A percentile compares a stretch with the other conserved stretches of the same genome.
Evolutionary conservation across 2,329 filamentous ascomycete genomes (phyloP).

Genomic region (Trichocomaceae sp.): DNA sequence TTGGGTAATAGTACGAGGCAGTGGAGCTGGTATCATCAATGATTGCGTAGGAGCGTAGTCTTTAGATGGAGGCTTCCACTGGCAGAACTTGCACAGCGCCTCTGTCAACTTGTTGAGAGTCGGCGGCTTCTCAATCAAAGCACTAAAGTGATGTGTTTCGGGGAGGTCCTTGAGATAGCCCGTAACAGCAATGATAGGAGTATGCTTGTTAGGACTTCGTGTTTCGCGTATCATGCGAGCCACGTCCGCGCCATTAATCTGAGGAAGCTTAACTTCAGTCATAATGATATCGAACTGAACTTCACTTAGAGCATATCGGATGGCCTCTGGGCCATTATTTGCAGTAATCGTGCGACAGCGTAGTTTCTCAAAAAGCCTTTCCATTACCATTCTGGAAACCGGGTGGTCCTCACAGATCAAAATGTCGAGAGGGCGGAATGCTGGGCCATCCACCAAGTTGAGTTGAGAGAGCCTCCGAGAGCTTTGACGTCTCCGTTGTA

Average conservation of each 20-base stretch:
- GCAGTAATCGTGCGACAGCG: constrained; percentile 91
- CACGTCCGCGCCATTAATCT: constrained; percentile 91
- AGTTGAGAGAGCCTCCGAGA: constrained; percentile 92
- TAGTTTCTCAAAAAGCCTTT: constrained; percentile 89
- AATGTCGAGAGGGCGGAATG: constrained; percentile 85
- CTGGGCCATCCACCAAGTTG: constrained; percentile 72
- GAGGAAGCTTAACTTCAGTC: constrained; percentile 91
- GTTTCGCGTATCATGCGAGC: constrained; percentile 97
- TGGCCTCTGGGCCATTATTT: constrained; percentile 80
- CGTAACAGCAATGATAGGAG: constrained; percentile 92
- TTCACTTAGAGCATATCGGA: constrained; percentile 89
- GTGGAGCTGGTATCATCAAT: constrained; percentile 53
- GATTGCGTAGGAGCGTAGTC: constrained; percentile 47
- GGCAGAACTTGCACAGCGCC: constrained; percentile 77
- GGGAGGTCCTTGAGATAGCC: constrained; percentile 97
- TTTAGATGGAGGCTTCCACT: constrained; percentile 78
- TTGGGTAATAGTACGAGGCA: constrained; percentile 55
- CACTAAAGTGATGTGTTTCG: constrained; percentile 91
- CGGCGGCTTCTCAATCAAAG: constrained; percentile 91
- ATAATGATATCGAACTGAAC: constrained; percentile 99
- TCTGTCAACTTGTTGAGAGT: constrained; percentile 87
- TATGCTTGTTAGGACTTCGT: constrained; percentile 88
- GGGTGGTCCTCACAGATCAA: constrained; percentile 97
- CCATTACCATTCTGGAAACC: constrained; percentile 97
- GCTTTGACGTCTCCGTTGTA: constrained; percentile 89